These are phyloP conservation scores for Torulaspora gathmanii DNA, from an alignment of 805 yeast species.

Conservation along the genomic window DNA sequence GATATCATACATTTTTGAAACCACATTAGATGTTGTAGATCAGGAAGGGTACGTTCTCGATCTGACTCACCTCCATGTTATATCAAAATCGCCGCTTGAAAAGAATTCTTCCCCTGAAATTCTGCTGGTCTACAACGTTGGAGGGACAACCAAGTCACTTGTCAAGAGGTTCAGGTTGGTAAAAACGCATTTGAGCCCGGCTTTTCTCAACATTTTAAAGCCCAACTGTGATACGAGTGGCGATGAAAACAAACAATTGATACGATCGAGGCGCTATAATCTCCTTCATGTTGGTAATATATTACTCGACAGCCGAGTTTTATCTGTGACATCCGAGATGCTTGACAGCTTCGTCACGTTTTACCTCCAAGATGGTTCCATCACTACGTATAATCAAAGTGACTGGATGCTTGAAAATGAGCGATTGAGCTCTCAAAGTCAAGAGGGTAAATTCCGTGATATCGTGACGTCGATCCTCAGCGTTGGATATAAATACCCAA, in stretches of 20 bases:
- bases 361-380: conserved; percentile 25
- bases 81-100: conserved; percentile 29
- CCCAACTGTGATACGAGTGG: conserved; percentile 1
- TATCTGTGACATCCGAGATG: conserved; percentile 26
- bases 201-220: conserved; percentile 16
- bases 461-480: conserved; percentile 31
- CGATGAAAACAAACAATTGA: conserved; percentile 5
- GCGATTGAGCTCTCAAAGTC: conserved; percentile 20
- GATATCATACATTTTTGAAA: conserved; percentile 26
- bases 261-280: conserved; percentile 22
- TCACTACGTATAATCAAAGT: conserved; percentile 22
- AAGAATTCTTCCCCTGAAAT: conserved; percentile 31
- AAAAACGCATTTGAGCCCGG: conserved; percentile 20
- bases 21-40: conserved; percentile 23
- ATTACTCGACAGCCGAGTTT: conserved; percentile 18
- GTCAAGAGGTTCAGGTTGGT: conserved; percentile 27
- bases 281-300: conserved; percentile 15
- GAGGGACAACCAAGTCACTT: conserved; percentile 24
- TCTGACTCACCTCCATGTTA: conserved; percentile 24
- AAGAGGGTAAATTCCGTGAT: conserved; percentile 25
- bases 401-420: conserved; percentile 31
- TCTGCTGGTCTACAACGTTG: conserved; percentile 23
- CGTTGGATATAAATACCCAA: conserved; percentile 28
- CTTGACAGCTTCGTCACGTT: conserved; percentile 28
- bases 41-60: conserved; percentile 23